Percentiles rank a stretch among this genome's conserved stretches.
Evolutionary conservation across 305 asterid genomes (phyloP).

Genomic region (Rubia tinctorum): DNA sequence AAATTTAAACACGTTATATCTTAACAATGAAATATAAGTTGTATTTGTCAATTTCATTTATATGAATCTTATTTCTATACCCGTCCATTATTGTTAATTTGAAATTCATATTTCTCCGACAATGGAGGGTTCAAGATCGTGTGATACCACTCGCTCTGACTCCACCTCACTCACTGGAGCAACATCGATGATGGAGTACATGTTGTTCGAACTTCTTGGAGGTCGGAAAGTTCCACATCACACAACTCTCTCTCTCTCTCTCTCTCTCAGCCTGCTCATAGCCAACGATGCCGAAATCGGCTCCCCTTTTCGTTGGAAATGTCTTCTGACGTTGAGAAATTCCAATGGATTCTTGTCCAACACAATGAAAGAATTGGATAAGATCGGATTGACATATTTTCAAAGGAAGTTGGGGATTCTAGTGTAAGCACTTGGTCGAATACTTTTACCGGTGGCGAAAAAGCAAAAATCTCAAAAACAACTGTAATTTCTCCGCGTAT

Average conservation of each 20-base stretch:
- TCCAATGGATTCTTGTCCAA: constrained; percentile 41
- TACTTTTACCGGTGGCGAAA: constrained; percentile 31
- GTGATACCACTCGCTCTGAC: constrained; percentile 48
- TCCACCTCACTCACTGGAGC: constrained; percentile 41
- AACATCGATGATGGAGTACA: constrained; percentile 22
- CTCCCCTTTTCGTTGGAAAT: constrained; percentile 28
- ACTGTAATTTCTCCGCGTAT: constrained; percentile 21
- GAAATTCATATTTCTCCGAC: constrained; percentile 21
- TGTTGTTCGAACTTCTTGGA: constrained; percentile 43
- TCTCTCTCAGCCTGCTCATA: constrained; percentile 30
- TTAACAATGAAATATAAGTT: no score
- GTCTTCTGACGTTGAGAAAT: constrained; percentile 34
- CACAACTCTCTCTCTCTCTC: no score
- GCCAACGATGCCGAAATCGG: constrained; percentile 29
- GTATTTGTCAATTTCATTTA: no score
- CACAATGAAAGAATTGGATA: constrained; percentile 46
- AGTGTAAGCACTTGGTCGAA: constrained; percentile 47
- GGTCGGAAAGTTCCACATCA: constrained; percentile 40
- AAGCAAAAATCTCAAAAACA: constrained; percentile 15
- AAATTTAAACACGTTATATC: no score
- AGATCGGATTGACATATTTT: constrained; percentile 39
- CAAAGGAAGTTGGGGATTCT: constrained; percentile 36
- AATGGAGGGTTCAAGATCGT: constrained; percentile 49
- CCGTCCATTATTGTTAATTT: no score
- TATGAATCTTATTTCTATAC: no score